Conservation (phyloP, 2,329 filamentous ascomycete genomes). For the Hymenoscyphus fraxineus region DNA sequence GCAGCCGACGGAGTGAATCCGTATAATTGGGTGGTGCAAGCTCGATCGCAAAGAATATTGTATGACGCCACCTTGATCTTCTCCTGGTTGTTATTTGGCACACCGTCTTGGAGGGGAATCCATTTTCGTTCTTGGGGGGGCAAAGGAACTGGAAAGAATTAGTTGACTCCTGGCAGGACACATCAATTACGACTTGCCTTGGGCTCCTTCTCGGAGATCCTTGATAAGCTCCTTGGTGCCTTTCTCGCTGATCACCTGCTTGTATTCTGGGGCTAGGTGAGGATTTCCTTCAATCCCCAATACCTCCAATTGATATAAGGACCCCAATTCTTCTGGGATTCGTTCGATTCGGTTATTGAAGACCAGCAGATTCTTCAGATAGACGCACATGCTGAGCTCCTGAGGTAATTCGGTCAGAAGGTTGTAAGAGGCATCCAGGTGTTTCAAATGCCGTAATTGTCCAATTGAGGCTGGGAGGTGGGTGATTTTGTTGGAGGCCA, state of each 20-base stretch:
- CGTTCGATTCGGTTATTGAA: constrained; percentile 87
- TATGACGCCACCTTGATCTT: constrained; percentile 84
- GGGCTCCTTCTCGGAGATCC: constrained; percentile 77
- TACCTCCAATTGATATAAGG: constrained; percentile 81
- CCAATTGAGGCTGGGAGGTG: constrained; percentile 79
- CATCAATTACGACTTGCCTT: constrained; percentile 56
- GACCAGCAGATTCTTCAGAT: constrained; percentile 76
- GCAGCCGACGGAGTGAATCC: constrained; percentile 84
- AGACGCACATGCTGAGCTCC: constrained; percentile 96
- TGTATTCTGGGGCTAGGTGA: constrained; percentile 63
- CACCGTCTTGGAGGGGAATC: constrained; percentile 71
- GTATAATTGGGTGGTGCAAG: constrained; percentile 79
- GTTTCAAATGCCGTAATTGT: constrained; percentile 71
- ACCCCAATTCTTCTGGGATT: constrained; percentile 83
- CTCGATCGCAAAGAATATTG: constrained; percentile 94
- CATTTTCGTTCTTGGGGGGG: constrained; percentile 74
- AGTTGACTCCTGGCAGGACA: constrained; percentile 20
- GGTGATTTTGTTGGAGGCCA: constrained; percentile 87
- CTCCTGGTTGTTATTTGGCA: constrained; percentile 53
- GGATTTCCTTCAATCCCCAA: constrained; percentile 92
- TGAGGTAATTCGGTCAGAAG: constrained; percentile 76
- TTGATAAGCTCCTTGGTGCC: constrained; percentile 83
- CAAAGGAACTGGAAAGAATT: constrained; percentile 57
- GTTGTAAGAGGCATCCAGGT: constrained; percentile 88
- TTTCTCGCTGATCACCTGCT: constrained; percentile 78